Conservation (phyloP, 352 stramenopile genomes). For the Plasmopara viticola region DNA sequence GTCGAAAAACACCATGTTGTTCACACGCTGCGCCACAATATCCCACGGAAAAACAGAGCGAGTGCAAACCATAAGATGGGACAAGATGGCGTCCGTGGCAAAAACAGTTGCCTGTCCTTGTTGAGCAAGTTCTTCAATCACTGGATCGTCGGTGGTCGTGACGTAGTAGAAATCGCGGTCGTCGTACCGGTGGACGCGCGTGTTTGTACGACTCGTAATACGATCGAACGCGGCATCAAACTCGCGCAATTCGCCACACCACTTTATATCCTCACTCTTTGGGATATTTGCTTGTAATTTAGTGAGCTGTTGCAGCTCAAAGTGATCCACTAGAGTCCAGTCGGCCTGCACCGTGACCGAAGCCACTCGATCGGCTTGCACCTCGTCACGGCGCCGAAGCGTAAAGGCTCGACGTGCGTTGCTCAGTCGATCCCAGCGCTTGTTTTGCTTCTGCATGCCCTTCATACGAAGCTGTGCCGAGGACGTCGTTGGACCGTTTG, state of each 20-base stretch:
- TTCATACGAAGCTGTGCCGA: conserved; percentile 74
- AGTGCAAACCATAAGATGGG: conserved; percentile 95
- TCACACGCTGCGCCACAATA: conserved; percentile 89
- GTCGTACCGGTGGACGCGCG: conserved; percentile 70
- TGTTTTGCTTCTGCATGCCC: conserved; percentile 84
- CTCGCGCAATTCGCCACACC: conserved; percentile 91
- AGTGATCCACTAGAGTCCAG: conserved; percentile 94
- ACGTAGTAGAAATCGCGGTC: conserved; percentile 96
- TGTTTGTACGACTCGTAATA: conserved; percentile 82
- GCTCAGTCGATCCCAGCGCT: conserved; percentile 72
- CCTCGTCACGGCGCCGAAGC: conserved; percentile 57
- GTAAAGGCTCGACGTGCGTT: conserved; percentile 69
- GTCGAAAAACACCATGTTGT: conserved; percentile 96
- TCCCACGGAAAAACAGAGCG: conserved; percentile 97
- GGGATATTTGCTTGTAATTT: conserved; percentile 91
- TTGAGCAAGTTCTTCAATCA: conserved; percentile 92
- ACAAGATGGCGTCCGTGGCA: conserved; percentile 95
- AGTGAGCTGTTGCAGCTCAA: conserved; percentile 93
- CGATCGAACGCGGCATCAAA: conserved; percentile 95
- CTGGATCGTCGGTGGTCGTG: conserved; percentile 94
- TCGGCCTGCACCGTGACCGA: conserved; percentile 88
- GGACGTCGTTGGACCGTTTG: conserved; percentile 35
- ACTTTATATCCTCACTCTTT: conserved; percentile 87
- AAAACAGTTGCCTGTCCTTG: conserved; percentile 91
- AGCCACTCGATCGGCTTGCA: conserved; percentile 76